A percentile compares a stretch with the other conserved stretches of the same genome.
These are phyloP conservation scores for Lophiotrema nucula DNA, from an alignment of 495 filamentous ascomycete genomes.

Conservation along the genomic window DNA sequence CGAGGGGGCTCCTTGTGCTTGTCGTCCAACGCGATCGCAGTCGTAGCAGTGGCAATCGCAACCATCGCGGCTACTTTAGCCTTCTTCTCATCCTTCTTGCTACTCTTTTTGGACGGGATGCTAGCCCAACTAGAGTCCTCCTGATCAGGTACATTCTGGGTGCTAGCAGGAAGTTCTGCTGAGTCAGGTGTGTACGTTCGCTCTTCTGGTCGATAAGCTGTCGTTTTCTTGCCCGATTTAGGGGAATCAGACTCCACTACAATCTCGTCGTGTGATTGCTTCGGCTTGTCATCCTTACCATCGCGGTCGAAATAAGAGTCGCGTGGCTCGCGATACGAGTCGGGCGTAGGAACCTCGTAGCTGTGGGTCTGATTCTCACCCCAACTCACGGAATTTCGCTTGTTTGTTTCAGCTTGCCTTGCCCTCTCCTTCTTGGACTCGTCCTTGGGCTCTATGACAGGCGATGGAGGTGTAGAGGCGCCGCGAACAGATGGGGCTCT, in stretches of 20 bases:
- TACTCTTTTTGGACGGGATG: conserved; percentile 15
- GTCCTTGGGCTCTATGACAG: conserved; percentile 23
- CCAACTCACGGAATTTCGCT: conserved; percentile 39
- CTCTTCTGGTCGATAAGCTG: conserved; percentile 18
- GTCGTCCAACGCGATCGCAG: conserved; percentile 1
- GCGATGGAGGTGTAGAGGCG: conserved; percentile 25
- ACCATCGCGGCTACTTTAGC: conserved; percentile 7
- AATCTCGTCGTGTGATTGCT: conserved; percentile 22
- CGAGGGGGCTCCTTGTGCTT: not conserved
- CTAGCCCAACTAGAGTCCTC: conserved; percentile 4
- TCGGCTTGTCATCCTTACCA: conserved; percentile 2
- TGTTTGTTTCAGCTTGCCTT: conserved; percentile 11
- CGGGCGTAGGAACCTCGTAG: conserved; percentile 41
- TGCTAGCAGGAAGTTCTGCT: conserved; percentile 20
- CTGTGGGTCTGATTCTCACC: conserved; percentile 41
- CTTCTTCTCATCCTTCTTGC: conserved; percentile 35
- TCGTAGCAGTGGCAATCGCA: conserved; percentile 4
- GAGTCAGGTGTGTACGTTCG: conserved; percentile 17
- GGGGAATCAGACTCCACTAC: conserved; percentile 28
- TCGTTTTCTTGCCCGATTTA: conserved; percentile 15
- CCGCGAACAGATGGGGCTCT: conserved; percentile 25
- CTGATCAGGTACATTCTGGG: conserved; percentile 21
- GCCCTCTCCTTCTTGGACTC: conserved; percentile 10
- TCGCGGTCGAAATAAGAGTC: conserved; percentile 31
- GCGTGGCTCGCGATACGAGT: conserved; percentile 36